Base-by-base conservation (phyloP, 495 filamentous ascomycete genomes). In the Aspergillus cristatus region DNA sequence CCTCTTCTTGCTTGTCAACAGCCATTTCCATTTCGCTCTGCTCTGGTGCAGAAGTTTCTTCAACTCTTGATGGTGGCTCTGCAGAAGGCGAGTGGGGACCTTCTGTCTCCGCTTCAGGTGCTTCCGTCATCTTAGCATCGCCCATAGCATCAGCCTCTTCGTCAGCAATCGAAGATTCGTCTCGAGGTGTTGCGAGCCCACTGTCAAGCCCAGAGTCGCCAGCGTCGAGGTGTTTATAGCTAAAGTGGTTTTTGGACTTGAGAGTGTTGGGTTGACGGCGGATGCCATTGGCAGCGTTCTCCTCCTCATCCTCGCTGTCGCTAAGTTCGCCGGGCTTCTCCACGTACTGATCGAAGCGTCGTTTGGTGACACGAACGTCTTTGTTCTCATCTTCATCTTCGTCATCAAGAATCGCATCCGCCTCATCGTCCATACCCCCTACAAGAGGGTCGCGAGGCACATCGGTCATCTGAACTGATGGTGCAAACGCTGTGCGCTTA, bases 401-500 rank as follows among this genome's bases (percentile, higher is more conserved):
- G 50, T 96, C 88, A 45, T 93, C 86, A 15, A 91, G 67, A 44
- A 82, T 76, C n/a, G 84, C 91, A 32, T 95, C 89, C 18, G 83
- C 79, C 30, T 95, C 89, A 37, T 94, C 86, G 37, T 79, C 71
- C 50, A 84, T 78, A 16, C 78, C 81, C 18, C 77, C 68, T 10
- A 84, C 50, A 18, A 70, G 48, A 1, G 81, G 72, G 15, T 80
- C 74, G 7, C 85, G 83, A 2, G 93, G 91, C n/a, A 95, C 83
- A 50, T 94, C 88, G 6, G 82, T 82, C 78, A 95, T 87, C 56
- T 96, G 91, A 11, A 97, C 91, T 0, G 86, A 94, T 1, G 93
- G 91, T 0, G 82, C 86, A 48, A 86, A 83, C 2, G 81, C 78
- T 0, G 90, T 96, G 34, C 84, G 83, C 48, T 82, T 82, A 3